Base-by-base conservation (phyloP, 2,329 filamentous ascomycete genomes). In the Colletotrichum gloeosporioides region DNA sequence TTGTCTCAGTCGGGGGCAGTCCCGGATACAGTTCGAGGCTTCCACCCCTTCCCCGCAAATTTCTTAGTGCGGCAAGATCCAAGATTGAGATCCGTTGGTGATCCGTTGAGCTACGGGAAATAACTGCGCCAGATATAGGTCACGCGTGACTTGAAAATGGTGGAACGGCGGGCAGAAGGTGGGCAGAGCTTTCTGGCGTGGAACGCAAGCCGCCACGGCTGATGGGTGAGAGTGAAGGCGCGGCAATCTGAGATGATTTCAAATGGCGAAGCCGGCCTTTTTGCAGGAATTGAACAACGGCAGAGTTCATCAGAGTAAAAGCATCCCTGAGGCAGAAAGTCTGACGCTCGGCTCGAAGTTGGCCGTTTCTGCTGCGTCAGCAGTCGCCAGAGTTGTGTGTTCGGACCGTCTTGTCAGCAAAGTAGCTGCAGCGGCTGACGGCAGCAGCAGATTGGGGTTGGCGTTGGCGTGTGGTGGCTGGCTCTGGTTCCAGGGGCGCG, bases 41-140 rank as follows among this genome's bases (percentile, higher is more conserved):
- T 57, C 69, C 70, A 69, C 70, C 74, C 73, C 64, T 76, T 76
- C 74, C 74, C 74, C 74, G 74, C 74, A 76, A 73, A 34, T 76
- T 34, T 59, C 49, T 74, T 59, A 44, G 57, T 53, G 70, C 16
- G 74, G 70, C 66, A 64, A 62, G 65, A 73, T 74, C 25, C 63
- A 63, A 59, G 69, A 66, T 31, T 74, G 65, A 65, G 74, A 74
- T 65, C 44, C 57, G 64, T 65, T 53, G 44, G 59, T 32, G 57
- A n/a, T 55, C 32, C 27, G 61, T 55, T 68, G 69, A 71, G 62
- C 57, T 53, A 59, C 49, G 70, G 64, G 64, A 76, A 74, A 73
- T 64, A 49, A 64, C 69, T 57, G 70, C 27, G 63, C 73, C 69
- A 73, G 27, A 68, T 73, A 34, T 68, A 64, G 64, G 70, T 63